Conservation (phyloP, 2,329 filamentous ascomycete species). For the Fusarium solani-melongenae region DNA sequence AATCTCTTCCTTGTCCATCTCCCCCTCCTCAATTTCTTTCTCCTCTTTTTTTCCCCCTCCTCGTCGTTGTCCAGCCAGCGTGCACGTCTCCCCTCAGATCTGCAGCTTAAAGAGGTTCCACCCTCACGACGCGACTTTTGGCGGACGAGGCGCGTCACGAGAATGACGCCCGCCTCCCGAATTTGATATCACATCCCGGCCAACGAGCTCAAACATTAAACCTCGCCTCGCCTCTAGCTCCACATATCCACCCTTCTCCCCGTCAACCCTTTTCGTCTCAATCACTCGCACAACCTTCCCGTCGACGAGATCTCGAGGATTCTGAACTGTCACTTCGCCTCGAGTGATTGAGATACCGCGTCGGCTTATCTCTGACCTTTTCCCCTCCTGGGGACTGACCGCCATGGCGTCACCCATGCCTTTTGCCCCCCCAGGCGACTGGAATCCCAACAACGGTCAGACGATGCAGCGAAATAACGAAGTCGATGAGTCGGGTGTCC, state of each 20-base stretch:
- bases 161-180: slow-evolving; percentile 52
- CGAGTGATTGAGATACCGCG: slow-evolving; percentile 10
- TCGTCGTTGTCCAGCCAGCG: slow-evolving; percentile 30
- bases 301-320: background rate
- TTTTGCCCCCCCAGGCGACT: slow-evolving; percentile 45
- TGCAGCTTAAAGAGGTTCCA: slow-evolving; percentile 40
- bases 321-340: background rate
- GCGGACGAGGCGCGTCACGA: slow-evolving; percentile 51
- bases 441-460: slow-evolving; percentile 46
- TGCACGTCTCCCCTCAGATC: slow-evolving; percentile 26
- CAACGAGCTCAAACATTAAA: slow-evolving; percentile 35
- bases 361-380: slow-evolving; percentile 27
- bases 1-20: background rate
- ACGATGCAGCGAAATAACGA: slow-evolving; percentile 45
- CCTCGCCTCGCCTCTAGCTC: slow-evolving; percentile 28
- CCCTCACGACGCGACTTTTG: slow-evolving; percentile 48
- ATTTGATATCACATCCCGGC: slow-evolving; percentile 43
- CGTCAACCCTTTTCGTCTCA: slow-evolving; percentile 19
- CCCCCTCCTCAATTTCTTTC: background rate
- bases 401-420: slow-evolving; percentile 56
- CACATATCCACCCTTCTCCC: slow-evolving; percentile 11
- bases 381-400: slow-evolving; percentile 36
- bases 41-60: background rate
- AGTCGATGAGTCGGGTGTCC: slow-evolving; percentile 61
- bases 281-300: background rate